Evolutionary conservation across 1,284 basidiomycete genomes (phyloP).

Genomic region (Cryptococcus hybrid): DNA sequence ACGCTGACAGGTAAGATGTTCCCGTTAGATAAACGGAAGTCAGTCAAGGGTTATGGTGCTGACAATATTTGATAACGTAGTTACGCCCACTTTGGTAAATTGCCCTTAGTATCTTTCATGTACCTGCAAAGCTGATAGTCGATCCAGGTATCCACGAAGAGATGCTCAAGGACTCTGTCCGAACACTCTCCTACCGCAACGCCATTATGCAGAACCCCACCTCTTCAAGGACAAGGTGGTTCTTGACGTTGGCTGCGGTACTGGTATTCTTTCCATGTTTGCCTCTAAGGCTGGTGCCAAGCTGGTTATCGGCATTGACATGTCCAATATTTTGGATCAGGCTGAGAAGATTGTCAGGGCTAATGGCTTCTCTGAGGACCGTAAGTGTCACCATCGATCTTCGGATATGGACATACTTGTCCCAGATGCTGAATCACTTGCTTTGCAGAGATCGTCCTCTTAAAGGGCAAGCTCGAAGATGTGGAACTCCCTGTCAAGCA

Average conservation of each 20-base stretch:
- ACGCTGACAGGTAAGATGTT: conserved; percentile 37
- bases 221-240: conserved; percentile 97
- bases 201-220: conserved; percentile 91
- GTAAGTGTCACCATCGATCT: too few species aligned
- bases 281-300: conserved; percentile 96
- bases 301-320: conserved; percentile 97
- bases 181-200: conserved; percentile 91
- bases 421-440: not conserved
- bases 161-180: conserved; percentile 97
- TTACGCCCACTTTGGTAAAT: conserved; percentile 88
- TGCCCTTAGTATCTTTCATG: conserved; percentile 1
- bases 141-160: conserved; percentile 81
- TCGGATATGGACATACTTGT: not conserved
- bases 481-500: conserved; percentile 76
- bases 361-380: conserved; percentile 83
- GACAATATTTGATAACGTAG: conserved; percentile 52
- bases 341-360: conserved; percentile 94
- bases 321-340: conserved; percentile 99
- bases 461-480: conserved; percentile 98
- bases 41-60: not conserved
- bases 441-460: conserved; percentile 68
- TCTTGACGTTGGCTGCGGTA: conserved; percentile 97
- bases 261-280: conserved; percentile 97
- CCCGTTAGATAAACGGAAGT: conserved; percentile 34
- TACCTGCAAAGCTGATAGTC: conserved; percentile 1